phyloP scores from a whole-genome alignment of 345 rosid genomes.

The Eucalyptus sp. region DNA sequence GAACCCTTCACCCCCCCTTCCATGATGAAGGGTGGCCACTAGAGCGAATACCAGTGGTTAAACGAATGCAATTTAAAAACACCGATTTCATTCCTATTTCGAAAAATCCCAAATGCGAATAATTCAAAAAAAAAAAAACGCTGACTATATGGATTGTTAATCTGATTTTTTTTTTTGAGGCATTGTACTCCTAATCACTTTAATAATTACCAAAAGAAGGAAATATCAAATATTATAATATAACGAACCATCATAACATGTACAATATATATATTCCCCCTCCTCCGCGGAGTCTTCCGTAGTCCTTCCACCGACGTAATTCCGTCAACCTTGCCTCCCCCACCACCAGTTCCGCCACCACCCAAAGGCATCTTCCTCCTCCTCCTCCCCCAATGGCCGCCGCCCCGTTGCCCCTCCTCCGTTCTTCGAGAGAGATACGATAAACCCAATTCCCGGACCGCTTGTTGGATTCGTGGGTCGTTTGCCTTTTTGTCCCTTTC shows the following conservation, averaged over 20 bases:
- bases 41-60: too few relatives aligned
- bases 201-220: not conserved
- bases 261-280: not conserved
- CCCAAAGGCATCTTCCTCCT: not conserved
- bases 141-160: not conserved
- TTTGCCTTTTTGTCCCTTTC: not conserved
- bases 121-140: too few relatives aligned
- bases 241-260: not conserved
- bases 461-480: not conserved
- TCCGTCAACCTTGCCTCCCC: not conserved
- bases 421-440: not conserved
- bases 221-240: not conserved
- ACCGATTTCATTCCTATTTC: too few relatives aligned
- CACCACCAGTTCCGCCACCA: not conserved
- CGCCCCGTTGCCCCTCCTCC: not conserved
- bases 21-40: too few relatives aligned
- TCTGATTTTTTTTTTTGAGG: not conserved
- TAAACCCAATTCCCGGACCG: not conserved
- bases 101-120: too few relatives aligned
- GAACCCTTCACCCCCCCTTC: too few relatives aligned
- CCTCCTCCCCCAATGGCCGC: not conserved
- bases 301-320: not conserved
- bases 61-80: too few relatives aligned
- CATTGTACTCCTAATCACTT: not conserved
- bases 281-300: not conserved